phyloP scores from a whole-genome alignment of 108 stramenopile genomes.

The Cyclotella distinguenda region DNA sequence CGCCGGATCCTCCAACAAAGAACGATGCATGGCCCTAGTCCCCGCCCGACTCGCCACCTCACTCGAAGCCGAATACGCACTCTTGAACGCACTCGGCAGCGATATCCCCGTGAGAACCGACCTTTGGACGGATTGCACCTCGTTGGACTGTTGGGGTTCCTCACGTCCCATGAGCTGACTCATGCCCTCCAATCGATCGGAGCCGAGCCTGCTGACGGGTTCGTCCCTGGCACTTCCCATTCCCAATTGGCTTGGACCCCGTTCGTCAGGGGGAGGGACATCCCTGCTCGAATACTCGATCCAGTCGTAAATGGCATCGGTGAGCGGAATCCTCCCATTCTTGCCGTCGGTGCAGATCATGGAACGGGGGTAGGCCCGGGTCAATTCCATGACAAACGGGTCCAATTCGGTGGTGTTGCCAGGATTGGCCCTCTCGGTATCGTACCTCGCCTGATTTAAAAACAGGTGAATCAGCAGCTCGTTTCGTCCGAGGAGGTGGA shows the following conservation, averaged over 20 bases:
- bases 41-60: constrained; percentile 18
- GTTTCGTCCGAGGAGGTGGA: constrained; percentile 42
- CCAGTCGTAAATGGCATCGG: constrained; percentile 53
- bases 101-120: constrained; percentile 35
- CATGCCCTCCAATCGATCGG: constrained; percentile 41
- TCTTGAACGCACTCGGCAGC: constrained; percentile 42
- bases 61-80: constrained; percentile 35
- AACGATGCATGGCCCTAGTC: constrained; percentile 32
- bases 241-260: constrained; percentile 31
- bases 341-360: constrained; percentile 32
- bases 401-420: constrained; percentile 37
- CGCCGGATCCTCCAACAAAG: constrained; percentile 31
- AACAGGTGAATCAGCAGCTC: constrained; percentile 44
- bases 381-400: constrained; percentile 42
- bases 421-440: constrained; percentile 8
- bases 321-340: constrained; percentile 38
- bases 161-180: constrained; percentile 41
- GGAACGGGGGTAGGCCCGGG: constrained; percentile 32
- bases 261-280: constrained; percentile 8
- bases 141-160: not conserved
- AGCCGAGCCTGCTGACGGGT: constrained; percentile 1
- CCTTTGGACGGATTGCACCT: constrained; percentile 19
- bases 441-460: constrained; percentile 43
- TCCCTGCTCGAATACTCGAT: constrained; percentile 42
- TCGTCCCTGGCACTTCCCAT: constrained; percentile 42